Evolutionary conservation across 192 early-diverging fungal genomes (phyloP), one percentile per base, ranked within the genome.

Genomic region (Dissophora ornata): DNA sequence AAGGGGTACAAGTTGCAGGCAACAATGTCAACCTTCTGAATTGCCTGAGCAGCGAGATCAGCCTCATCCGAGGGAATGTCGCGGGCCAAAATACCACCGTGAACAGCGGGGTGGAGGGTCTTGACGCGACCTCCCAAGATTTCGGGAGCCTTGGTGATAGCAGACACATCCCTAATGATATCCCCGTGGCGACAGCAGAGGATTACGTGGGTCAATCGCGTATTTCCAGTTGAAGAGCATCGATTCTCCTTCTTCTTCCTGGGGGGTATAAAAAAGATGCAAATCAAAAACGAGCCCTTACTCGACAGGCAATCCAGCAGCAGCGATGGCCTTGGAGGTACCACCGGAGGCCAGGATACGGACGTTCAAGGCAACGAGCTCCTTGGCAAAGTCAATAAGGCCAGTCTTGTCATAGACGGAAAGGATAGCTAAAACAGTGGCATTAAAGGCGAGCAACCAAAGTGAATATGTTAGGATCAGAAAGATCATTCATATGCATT

Each of bases 1-100:
- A 99, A 99, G 48, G 97, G 97, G 73, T 99, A 98, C 73, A 99
- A 85, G 87, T 99, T 99, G 88, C 97, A 98, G 18, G 96, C 90
- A 50, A 99, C 96, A 75, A 91, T 90, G 70, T 95, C 94, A 66
- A 99, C 95, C 87, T 93, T 94, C 67, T 92, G 82, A 67, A 97
- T 97, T n/a, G 89, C 81, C 71, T 96, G 93, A 46, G 86, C 89
- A 30, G 81, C 83, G 67, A 99, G 94, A 83, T 99, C 97, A 24
- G 84, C 83, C 41, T 94, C 84, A 80, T 99, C 97, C 49, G 83
- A 85, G 12, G 88, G 79, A 41, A 93, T 92, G 70, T 95, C 87
- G 47, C 93, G 94, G 34, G 96, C 96, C 52, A 98, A 90, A 49
- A 97, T 98, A 79, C 93, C 97, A 67, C 97, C 97, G 79, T 99